These are phyloP conservation scores for Trichosporon sp. DNA, from an alignment of 1,284 basidiomycete genomes.

Conservation along the genomic window DNA sequence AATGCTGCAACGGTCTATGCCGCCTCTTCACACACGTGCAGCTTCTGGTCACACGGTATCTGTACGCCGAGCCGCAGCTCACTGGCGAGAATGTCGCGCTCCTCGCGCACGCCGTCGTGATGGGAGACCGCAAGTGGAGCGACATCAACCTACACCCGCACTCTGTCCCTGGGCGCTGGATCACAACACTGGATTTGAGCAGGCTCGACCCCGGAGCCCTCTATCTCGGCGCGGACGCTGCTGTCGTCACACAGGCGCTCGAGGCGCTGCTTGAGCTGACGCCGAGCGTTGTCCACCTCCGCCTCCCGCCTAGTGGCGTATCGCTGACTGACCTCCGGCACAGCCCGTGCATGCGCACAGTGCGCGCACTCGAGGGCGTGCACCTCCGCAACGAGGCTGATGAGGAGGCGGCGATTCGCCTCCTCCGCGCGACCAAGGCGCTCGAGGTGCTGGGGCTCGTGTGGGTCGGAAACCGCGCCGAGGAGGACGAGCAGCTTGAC, in stretches of 20 bases:
- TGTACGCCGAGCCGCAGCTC: constrained; percentile 66
- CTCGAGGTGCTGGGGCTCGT: constrained; percentile 71
- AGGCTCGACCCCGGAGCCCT: constrained; percentile 61
- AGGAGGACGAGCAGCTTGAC: constrained; percentile 18
- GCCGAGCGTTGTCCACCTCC: constrained; percentile 67
- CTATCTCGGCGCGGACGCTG: constrained; percentile 65
- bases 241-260: constrained; percentile 34
- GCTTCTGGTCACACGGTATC: constrained; percentile 68
- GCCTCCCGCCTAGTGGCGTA: constrained; percentile 63
- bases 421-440: constrained; percentile 64
- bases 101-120: constrained; percentile 63
- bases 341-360: constrained; percentile 47
- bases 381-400: constrained; percentile 45
- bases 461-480: constrained; percentile 59
- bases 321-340: constrained; percentile 61
- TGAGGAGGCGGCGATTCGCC: constrained; percentile 52
- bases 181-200: constrained; percentile 71
- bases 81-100: constrained; percentile 61
- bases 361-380: constrained; percentile 68
- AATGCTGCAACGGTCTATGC: background rate
- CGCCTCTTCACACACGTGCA: constrained; percentile 45
- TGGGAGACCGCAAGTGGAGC: constrained; percentile 77
- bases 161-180: constrained; percentile 80
- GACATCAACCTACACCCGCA: constrained; percentile 78
- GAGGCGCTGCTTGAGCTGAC: constrained; percentile 65